Percentiles rank a stretch among this genome's conserved stretches.
Conservation (phyloP, 1,284 basidiomycete genomes). For the Fistulina hepatica region DNA sequence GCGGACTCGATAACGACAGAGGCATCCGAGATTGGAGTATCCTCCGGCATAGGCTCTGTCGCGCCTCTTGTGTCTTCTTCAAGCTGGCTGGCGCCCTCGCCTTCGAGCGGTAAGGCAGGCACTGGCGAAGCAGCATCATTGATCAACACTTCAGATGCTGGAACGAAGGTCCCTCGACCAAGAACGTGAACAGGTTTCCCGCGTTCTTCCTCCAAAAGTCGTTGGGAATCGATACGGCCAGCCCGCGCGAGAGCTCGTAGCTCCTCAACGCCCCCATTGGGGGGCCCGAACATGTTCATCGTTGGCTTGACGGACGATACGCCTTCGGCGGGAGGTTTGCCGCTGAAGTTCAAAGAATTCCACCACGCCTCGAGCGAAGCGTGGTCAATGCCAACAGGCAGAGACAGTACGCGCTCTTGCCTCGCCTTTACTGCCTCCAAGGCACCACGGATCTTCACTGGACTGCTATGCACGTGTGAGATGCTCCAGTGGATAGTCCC, state of each 20-base stretch:
- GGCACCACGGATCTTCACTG: constrained; percentile 24
- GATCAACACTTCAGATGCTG: too few species aligned
- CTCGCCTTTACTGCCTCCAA: constrained; percentile 26
- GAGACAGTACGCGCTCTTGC: constrained; percentile 31
- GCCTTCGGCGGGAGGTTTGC: constrained; percentile 12
- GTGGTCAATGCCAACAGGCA: constrained; percentile 38
- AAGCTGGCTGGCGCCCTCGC: too few species aligned
- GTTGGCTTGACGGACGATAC: constrained; percentile 9
- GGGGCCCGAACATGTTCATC: constrained; percentile 15
- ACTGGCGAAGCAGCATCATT: too few species aligned
- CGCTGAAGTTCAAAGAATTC: constrained; percentile 38
- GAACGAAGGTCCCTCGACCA: too few species aligned
- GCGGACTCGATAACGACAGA: too few species aligned
- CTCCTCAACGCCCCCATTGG: background rate
- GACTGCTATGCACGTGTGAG: constrained; percentile 24
- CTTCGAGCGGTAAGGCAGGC: too few species aligned
- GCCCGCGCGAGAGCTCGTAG: too few species aligned
- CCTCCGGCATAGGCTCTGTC: too few species aligned
- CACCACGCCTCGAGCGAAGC: constrained; percentile 38
- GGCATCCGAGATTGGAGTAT: too few species aligned
- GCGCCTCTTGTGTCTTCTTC: too few species aligned
- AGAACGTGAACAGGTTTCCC: background rate
- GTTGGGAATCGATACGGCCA: too few species aligned
- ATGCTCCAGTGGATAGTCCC: constrained; percentile 50
- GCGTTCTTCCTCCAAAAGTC: background rate